Conservation (phyloP, 192 early-diverging fungal species). For the Coemansia sp. region DNA sequence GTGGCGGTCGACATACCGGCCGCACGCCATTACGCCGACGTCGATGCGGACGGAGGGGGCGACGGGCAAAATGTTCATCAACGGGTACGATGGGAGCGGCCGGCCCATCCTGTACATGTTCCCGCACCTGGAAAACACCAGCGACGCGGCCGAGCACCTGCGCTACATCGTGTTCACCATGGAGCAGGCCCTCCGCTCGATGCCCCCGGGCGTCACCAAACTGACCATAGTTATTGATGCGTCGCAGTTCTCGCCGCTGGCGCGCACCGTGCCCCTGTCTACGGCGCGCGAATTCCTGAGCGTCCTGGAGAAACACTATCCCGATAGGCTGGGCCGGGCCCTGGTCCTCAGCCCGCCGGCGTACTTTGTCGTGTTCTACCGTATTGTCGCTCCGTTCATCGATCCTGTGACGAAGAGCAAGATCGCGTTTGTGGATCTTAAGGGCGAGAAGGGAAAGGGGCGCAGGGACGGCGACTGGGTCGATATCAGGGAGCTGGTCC, state of each 20-base stretch:
- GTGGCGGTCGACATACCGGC: slow-evolving; percentile 75
- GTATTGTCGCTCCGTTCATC: slow-evolving; percentile 82
- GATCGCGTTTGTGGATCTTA: slow-evolving; percentile 76
- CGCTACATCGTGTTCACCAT: slow-evolving; percentile 79
- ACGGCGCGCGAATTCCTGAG: slow-evolving; percentile 76
- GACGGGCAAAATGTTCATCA: slow-evolving; percentile 78
- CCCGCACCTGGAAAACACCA: slow-evolving; percentile 76
- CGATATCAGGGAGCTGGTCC: slow-evolving; percentile 27
- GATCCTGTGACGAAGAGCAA: slow-evolving; percentile 87
- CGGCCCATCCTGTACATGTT: slow-evolving; percentile 75
- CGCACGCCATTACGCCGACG: slow-evolving; percentile 65
- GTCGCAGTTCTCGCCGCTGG: slow-evolving; percentile 58
- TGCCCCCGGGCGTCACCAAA: slow-evolving; percentile 68
- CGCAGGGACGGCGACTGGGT: slow-evolving; percentile 31
- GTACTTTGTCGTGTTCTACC: slow-evolving; percentile 82
- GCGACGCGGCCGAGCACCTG: slow-evolving; percentile 63
- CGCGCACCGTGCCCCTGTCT: slow-evolving; percentile 63
- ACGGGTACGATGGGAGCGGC: slow-evolving; percentile 73
- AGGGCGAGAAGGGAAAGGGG: slow-evolving; percentile 37
- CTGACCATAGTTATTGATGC: slow-evolving; percentile 82
- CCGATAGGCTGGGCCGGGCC: slow-evolving; percentile 71
- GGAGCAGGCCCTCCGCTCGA: slow-evolving; percentile 69
- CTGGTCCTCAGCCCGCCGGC: slow-evolving; percentile 77
- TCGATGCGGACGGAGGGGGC: slow-evolving; percentile 69
- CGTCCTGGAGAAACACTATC: slow-evolving; percentile 83